Conservation (phyloP, 805 yeast genomes). For the Hanseniaspora taiwanica region DNA sequence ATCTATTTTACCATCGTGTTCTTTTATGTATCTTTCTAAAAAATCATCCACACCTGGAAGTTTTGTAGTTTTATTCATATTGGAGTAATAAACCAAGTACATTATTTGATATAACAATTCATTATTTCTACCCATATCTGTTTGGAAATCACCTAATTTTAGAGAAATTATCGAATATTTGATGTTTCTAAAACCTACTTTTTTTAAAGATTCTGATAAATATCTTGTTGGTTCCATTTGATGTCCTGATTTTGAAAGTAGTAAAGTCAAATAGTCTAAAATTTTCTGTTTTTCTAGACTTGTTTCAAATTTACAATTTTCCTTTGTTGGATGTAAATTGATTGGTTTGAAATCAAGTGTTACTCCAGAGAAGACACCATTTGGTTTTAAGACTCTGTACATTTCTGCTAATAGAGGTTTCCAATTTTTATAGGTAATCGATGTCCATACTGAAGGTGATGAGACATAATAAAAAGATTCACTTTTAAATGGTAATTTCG, state of each 20-base stretch:
- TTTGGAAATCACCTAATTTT: slow-evolving; percentile 17
- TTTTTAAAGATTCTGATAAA: slow-evolving; percentile 13
- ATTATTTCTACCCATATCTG: slow-evolving; percentile 18
- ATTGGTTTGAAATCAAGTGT: slow-evolving; percentile 14
- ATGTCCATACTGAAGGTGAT: slow-evolving; percentile 19
- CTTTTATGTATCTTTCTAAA: slow-evolving; percentile 16
- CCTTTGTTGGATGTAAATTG: slow-evolving; percentile 6
- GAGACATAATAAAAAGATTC: slow-evolving; percentile 16
- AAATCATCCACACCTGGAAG: slow-evolving; percentile 1
- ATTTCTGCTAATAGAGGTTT: slow-evolving; percentile 15
- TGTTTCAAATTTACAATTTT: slow-evolving; percentile 9
- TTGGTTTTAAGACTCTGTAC: slow-evolving; percentile 17
- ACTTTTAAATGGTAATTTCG: slow-evolving; percentile 16
- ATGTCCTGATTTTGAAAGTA: slow-evolving; percentile 17
- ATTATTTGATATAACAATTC: slow-evolving; percentile 11
- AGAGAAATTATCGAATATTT: slow-evolving; percentile 17
- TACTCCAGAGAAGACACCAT: slow-evolving; percentile 17
- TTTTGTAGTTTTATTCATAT: background rate
- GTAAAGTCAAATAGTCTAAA: slow-evolving; percentile 14
- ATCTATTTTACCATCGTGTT: slow-evolving; percentile 18
- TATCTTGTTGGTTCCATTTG: slow-evolving; percentile 18
- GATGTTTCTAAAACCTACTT: slow-evolving; percentile 19
- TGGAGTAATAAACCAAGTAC: background rate
- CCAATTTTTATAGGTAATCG: slow-evolving; percentile 17
- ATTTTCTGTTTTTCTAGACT: slow-evolving; percentile 14